Evolutionary conservation across 495 filamentous ascomycete species (phyloP).

Genomic region (Lichina pygmaea): DNA sequence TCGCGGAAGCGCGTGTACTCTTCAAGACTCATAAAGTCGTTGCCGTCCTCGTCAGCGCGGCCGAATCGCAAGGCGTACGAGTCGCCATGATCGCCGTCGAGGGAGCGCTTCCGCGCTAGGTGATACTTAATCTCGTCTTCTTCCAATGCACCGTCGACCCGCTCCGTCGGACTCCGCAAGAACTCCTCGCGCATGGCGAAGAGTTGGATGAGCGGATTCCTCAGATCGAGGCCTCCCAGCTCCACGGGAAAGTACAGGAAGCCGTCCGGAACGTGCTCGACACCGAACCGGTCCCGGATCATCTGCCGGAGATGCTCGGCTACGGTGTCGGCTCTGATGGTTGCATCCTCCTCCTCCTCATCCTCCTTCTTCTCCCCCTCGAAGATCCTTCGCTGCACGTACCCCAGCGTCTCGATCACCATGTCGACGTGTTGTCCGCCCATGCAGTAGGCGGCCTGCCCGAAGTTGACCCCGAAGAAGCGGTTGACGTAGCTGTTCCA

Average conservation of each 20-base stretch:
- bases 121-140: conserved; percentile 20
- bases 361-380: not conserved
- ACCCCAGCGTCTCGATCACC: conserved; percentile 28
- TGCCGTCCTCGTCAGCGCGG: conserved; percentile 3
- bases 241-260: conserved; percentile 26
- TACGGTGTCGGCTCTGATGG: conserved; percentile 16
- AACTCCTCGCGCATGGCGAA: conserved; percentile 6
- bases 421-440: conserved; percentile 34
- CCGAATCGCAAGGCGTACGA: conserved; percentile 1
- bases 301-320: conserved; percentile 27
- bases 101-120: conserved; percentile 16
- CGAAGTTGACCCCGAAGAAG: conserved; percentile 42
- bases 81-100: conserved; percentile 8
- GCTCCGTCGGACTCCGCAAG: conserved; percentile 13
- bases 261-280: conserved; percentile 32
- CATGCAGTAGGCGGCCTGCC: conserved; percentile 34
- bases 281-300: conserved; percentile 24
- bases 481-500: conserved; percentile 38
- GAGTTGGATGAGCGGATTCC: conserved; percentile 9
- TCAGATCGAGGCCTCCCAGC: conserved; percentile 12
- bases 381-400: conserved; percentile 31
- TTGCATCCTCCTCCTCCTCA: not conserved
- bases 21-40: conserved; percentile 23
- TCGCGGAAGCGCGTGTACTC: conserved; percentile 27
- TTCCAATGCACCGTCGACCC: conserved; percentile 19